These are phyloP conservation scores for Tolypocladium paradoxum DNA, from an alignment of 2,329 filamentous ascomycete genomes.

Conservation along the genomic window DNA sequence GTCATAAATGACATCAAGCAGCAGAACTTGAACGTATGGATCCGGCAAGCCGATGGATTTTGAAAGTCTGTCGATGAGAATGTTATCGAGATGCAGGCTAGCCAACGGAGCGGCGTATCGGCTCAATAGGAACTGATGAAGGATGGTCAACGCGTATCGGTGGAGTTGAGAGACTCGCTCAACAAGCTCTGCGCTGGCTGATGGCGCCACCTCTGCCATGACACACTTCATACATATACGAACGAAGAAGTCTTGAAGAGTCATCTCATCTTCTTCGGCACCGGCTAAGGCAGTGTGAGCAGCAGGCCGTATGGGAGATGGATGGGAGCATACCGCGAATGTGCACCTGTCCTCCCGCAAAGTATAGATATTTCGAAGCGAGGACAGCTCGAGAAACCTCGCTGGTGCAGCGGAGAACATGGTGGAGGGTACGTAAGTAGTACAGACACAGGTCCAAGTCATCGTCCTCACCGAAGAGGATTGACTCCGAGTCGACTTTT, in stretches of 20 bases:
- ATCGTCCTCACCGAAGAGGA: slow-evolving; percentile 39
- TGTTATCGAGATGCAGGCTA: slow-evolving; percentile 56
- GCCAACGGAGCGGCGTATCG: slow-evolving; percentile 49
- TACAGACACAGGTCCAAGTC: slow-evolving; percentile 71
- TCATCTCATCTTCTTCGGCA: slow-evolving; percentile 41
- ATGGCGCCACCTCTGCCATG: slow-evolving; percentile 11
- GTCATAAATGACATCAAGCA: slow-evolving; percentile 69
- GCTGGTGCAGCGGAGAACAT: slow-evolving; percentile 56
- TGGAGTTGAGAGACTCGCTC: slow-evolving; percentile 55
- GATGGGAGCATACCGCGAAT: slow-evolving; percentile 36
- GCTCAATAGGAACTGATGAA: slow-evolving; percentile 58
- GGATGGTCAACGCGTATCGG: slow-evolving; percentile 56
- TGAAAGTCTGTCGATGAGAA: slow-evolving; percentile 58
- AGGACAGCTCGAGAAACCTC: slow-evolving; percentile 62
- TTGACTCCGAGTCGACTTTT: slow-evolving; percentile 6
- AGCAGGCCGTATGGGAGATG: not conserved
- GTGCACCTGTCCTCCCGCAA: slow-evolving; percentile 17
- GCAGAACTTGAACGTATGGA: slow-evolving; percentile 61
- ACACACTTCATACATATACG: slow-evolving; percentile 56
- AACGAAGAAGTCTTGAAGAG: slow-evolving; percentile 58
- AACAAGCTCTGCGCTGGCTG: slow-evolving; percentile 14
- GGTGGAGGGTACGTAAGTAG: slow-evolving; percentile 63
- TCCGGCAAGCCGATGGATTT: slow-evolving; percentile 51
- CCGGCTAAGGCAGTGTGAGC: slow-evolving; percentile 28
- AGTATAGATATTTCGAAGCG: slow-evolving; percentile 42